Base-by-base conservation (phyloP, 148 eudicot species). In the Fagopyrum homotropicum region DNA sequence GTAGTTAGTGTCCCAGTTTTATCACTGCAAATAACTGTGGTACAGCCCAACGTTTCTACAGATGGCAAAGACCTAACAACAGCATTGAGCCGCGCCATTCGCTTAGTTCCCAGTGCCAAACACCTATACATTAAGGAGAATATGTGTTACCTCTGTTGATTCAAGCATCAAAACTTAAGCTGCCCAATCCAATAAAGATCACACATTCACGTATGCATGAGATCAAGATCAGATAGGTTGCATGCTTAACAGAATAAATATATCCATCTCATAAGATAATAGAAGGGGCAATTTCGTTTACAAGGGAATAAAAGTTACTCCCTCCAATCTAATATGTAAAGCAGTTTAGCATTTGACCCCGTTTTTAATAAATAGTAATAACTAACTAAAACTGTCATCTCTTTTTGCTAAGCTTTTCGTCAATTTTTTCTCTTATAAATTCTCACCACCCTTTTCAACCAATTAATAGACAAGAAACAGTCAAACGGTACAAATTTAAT, bases 1-100 rank as follows among this genome's bases (percentile, higher is more conserved):
- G 99, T 95, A 29, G 99, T 95, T 82, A 95, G 84, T 54, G 99
- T 95, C 78, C 99, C 99, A 85, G 99, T 95, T 82, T 95, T 95
- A 86, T 95, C 99, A 74, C 97, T 92, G 87, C 99, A 95, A 50
- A 95, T 95, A 74, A 95, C 99, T 73, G 99, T 95, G 54, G 99
- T 95, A 86, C 99, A 95, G 73, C 99, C 99, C 60, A 95, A 84
- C 54, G 99, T 95, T 86, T 95, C 99, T 46, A 95, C 99, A 7
- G 99, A 92, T 79, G 99, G 99, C 82, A 95, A 87, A 73, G 97
- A 92, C 80, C 99, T 93, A 57, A 95, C 97, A 78, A 95, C 92
- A 40, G 99, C 99, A 85, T 92, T 95, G 80, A 95, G 85, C 69
- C 97, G 91, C 73, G 99, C 98, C 99, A 95, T 95, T 80, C 97